These are phyloP conservation scores for Trichoderma oligosporum DNA, from an alignment of 2,329 filamentous ascomycete genomes.

Conservation along the genomic window DNA sequence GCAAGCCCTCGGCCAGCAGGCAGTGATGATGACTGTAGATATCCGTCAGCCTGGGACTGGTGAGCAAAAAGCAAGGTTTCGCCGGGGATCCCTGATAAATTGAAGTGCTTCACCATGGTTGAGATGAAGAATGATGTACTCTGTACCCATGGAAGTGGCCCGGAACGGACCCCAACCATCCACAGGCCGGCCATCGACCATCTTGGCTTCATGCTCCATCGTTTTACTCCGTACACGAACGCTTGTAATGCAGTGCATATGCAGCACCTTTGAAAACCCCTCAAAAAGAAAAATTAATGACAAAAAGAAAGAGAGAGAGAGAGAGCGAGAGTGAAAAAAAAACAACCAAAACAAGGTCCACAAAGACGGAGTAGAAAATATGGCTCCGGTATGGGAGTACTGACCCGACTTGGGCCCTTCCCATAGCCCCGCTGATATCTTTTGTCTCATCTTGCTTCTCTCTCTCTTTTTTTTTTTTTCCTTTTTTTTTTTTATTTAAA, in stretches of 20 bases:
- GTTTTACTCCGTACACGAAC: conserved; percentile 6
- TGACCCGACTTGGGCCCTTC: neutral
- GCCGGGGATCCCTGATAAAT: conserved; percentile 17
- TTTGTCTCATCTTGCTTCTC: too few species aligned
- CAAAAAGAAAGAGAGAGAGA: neutral
- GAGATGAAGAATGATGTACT: too few species aligned
- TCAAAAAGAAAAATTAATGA: neutral
- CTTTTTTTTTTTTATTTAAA: too few species aligned
- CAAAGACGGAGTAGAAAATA: neutral
- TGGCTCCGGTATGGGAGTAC: neutral
- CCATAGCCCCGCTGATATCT: neutral
- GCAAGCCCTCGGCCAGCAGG: too few species aligned
- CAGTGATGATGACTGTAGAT: neutral
- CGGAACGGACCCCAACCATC: conserved; percentile 3
- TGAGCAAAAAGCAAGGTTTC: conserved; percentile 6
- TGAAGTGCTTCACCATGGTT: conserved; percentile 15
- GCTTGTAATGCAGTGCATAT: conserved; percentile 7
- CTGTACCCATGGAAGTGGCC: conserved; percentile 1
- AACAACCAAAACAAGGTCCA: too few species aligned
- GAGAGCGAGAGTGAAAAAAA: neutral
- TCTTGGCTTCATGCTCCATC: conserved; percentile 12
- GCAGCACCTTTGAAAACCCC: conserved; percentile 1
- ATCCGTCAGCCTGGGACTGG: conserved; percentile 11
- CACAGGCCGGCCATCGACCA: neutral
- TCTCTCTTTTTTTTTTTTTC: too few species aligned